Evolutionary conservation across 2,329 filamentous ascomycete genomes (phyloP).

Genomic region (Sordariomycetes sp.): DNA sequence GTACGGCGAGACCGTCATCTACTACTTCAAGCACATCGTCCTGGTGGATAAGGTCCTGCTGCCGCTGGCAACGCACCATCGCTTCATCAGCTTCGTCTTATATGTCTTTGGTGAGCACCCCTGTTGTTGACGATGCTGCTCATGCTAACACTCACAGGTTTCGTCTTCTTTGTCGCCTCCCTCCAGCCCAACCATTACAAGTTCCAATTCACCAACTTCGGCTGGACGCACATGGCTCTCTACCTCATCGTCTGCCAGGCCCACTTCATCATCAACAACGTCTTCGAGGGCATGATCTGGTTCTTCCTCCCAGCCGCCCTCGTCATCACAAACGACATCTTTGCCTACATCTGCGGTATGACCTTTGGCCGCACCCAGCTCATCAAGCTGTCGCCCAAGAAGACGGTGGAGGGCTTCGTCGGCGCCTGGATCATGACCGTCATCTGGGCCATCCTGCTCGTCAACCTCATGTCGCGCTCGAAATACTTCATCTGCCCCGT

Average conservation of each 20-base stretch:
- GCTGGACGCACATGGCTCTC: slow-evolving; percentile 98
- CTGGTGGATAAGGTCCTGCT: slow-evolving; percentile 88
- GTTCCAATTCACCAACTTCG: slow-evolving; percentile 98
- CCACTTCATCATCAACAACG: slow-evolving; percentile 99
- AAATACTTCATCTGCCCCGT: slow-evolving; percentile 98
- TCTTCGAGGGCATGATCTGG: slow-evolving; percentile 99
- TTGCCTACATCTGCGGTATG: slow-evolving; percentile 95
- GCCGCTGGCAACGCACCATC: slow-evolving; percentile 90
- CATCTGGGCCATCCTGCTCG: slow-evolving; percentile 72
- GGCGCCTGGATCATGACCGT: slow-evolving; percentile 95
- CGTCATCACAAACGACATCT: slow-evolving; percentile 98
- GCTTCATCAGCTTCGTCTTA: slow-evolving; percentile 97
- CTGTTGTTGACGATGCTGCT: background rate
- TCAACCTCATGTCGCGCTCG: slow-evolving; percentile 77
- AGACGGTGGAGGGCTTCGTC: slow-evolving; percentile 96
- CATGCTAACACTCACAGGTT: slow-evolving; percentile 48
- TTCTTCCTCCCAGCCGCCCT: slow-evolving; percentile 93
- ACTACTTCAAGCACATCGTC: slow-evolving; percentile 99
- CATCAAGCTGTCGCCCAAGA: slow-evolving; percentile 97
- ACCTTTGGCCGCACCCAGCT: slow-evolving; percentile 93
- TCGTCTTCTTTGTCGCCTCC: slow-evolving; percentile 95
- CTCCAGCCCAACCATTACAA: slow-evolving; percentile 93
- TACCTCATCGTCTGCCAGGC: slow-evolving; percentile 97
- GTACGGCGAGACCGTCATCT: slow-evolving; percentile 97
- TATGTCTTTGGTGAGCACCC: slow-evolving; percentile 83